These are phyloP conservation scores for Clonostachys rhizophaga DNA, from an alignment of 2,329 filamentous ascomycete species.

Conservation along the genomic window DNA sequence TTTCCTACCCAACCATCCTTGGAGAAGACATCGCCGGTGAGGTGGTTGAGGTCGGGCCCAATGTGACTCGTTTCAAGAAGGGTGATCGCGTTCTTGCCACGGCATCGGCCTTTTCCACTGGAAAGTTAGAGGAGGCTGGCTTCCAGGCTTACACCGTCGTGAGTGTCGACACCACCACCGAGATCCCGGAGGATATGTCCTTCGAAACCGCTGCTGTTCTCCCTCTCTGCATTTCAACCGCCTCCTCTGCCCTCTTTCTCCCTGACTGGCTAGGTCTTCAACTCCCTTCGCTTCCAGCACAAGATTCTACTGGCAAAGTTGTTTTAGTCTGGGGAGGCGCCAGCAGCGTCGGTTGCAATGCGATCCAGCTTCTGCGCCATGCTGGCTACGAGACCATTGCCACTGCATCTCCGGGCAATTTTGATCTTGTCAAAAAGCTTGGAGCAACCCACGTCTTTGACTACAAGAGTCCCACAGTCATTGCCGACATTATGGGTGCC, in stretches of 20 bases:
- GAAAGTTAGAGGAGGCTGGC: slow-evolving; percentile 25
- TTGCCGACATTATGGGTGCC: slow-evolving; percentile 12
- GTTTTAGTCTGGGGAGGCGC: slow-evolving; percentile 42
- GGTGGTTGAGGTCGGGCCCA: slow-evolving; percentile 24
- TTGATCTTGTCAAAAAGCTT: slow-evolving; percentile 25
- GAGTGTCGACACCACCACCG: slow-evolving; percentile 34
- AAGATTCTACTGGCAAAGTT: slow-evolving; percentile 15
- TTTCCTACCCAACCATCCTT: slow-evolving; percentile 8
- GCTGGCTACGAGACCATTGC: slow-evolving; percentile 22
- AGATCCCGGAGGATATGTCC: slow-evolving; percentile 37
- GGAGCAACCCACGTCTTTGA: slow-evolving; percentile 43
- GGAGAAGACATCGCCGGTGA: slow-evolving; percentile 43
- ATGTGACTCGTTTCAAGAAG: slow-evolving; percentile 22
- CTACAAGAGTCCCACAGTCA: slow-evolving; percentile 24
- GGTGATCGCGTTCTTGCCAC: slow-evolving; percentile 35
- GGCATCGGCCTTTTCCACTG: slow-evolving; percentile 10
- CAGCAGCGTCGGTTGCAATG: slow-evolving; percentile 51
- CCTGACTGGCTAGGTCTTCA: too few relatives aligned
- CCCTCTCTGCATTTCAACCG: too few relatives aligned
- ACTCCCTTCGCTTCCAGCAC: too few relatives aligned
- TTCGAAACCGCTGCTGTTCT: slow-evolving; percentile 32
- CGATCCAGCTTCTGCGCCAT: slow-evolving; percentile 33
- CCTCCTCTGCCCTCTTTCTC: too few relatives aligned
- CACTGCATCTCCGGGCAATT: slow-evolving; percentile 26
- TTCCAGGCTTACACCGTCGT: slow-evolving; percentile 23